phyloP scores from a whole-genome alignment of 345 rosid genomes.

The Citrus maxima region DNA sequence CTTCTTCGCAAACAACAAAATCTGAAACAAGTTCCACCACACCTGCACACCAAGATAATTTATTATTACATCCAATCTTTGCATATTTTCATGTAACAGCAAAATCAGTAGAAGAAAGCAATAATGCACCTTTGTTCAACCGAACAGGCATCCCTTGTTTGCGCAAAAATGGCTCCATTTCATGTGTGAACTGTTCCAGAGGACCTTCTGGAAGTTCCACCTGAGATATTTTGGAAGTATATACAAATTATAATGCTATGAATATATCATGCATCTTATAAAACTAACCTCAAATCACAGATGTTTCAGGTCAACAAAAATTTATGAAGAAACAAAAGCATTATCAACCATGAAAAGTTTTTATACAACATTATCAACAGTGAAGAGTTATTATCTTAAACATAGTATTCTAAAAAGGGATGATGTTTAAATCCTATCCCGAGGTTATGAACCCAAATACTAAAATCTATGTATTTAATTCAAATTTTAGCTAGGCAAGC shows the following conservation, averaged over 20 bases:
- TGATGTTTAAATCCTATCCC: neutral
- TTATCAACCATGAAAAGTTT: neutral
- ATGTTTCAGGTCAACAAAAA: neutral
- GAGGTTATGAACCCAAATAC: neutral
- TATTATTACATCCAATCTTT: neutral
- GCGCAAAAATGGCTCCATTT: constrained; percentile 95
- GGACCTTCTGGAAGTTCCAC: constrained; percentile 88
- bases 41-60: constrained; percentile 41
- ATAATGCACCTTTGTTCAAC: constrained; percentile 66
- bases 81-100: neutral
- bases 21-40: constrained; percentile 81
- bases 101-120: neutral
- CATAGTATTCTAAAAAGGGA: neutral
- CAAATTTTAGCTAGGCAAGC: neutral
- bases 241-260: neutral
- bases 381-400: neutral
- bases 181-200: constrained; percentile 87
- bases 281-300: neutral
- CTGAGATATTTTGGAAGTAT: constrained; percentile 32
- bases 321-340: neutral
- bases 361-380: neutral
- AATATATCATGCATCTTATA: neutral
- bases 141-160: constrained; percentile 98
- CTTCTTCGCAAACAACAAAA: constrained; percentile 92
- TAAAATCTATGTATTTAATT: neutral